Evolutionary conservation across 306 rosid species (phyloP).

Genomic region (Malus fusca): DNA sequence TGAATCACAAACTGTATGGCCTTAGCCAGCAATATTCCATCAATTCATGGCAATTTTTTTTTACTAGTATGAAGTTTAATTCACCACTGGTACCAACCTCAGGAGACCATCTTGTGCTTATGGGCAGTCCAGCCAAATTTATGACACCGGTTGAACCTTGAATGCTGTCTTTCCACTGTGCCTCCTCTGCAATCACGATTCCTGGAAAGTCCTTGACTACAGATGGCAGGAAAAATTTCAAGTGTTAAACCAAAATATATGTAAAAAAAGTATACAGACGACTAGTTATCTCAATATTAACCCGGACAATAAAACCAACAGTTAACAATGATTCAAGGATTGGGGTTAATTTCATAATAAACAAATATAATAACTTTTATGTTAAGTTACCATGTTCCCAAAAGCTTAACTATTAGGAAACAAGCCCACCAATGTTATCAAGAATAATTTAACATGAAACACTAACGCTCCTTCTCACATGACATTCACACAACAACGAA

Average conservation of each 20-base stretch:
- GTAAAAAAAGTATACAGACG: not conserved
- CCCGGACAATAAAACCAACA: not conserved
- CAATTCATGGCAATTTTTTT: not conserved
- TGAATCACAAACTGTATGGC: not conserved
- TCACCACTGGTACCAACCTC: slow-evolving; percentile 44
- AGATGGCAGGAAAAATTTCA: slow-evolving; percentile 26
- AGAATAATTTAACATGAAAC: not conserved
- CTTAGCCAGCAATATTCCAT: not conserved
- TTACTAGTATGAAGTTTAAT: not conserved
- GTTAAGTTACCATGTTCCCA: not conserved
- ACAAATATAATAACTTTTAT: not conserved
- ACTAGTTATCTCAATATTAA: not conserved
- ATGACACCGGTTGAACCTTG: slow-evolving; percentile 79
- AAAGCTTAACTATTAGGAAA: not conserved
- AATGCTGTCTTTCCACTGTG: slow-evolving; percentile 78
- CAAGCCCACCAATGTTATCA: not conserved
- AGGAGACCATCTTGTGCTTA: slow-evolving; percentile 89
- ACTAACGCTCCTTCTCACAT: not conserved
- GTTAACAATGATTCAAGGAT: not conserved
- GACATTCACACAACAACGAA: not conserved
- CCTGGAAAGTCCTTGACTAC: slow-evolving; percentile 81
- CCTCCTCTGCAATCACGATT: slow-evolving; percentile 68
- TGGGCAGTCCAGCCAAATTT: slow-evolving; percentile 94
- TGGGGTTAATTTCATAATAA: not conserved
- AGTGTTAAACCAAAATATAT: not conserved